These are phyloP conservation scores for Fulvia fulva DNA, from an alignment of 2,329 filamentous ascomycete species.

Conservation along the genomic window DNA sequence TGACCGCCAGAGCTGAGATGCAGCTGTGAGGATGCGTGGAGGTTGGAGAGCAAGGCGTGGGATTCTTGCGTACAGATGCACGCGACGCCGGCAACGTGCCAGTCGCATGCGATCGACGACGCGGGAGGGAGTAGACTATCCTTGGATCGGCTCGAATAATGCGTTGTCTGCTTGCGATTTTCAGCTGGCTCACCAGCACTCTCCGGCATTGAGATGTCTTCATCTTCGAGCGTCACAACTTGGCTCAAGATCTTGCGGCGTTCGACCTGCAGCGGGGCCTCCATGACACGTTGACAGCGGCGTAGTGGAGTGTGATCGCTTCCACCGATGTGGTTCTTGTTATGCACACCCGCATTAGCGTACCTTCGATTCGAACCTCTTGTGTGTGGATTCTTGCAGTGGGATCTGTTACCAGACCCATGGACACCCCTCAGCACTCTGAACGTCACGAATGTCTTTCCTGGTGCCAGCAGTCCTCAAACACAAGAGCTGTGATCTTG, in stretches of 20 bases:
- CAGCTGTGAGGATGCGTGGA: background rate
- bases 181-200: too few relatives aligned
- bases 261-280: background rate
- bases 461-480: too few relatives aligned
- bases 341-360: background rate
- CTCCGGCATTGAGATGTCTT: too few relatives aligned
- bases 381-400: background rate
- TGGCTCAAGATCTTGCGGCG: background rate
- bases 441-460: too few relatives aligned
- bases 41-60: background rate
- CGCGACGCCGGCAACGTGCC: background rate
- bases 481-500: too few relatives aligned
- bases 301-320: background rate
- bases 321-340: background rate
- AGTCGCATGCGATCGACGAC: background rate
- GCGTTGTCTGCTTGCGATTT: too few relatives aligned
- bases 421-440: background rate
- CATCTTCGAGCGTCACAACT: too few relatives aligned
- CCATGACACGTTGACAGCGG: background rate
- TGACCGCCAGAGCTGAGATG: background rate
- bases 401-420: background rate
- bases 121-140: background rate
- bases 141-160: background rate
- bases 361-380: background rate
- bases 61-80: background rate